Evolutionary conservation across 208 protist genomes (phyloP), one percentile per base, ranked within the genome.

Genomic region (Angomonas deanei): DNA sequence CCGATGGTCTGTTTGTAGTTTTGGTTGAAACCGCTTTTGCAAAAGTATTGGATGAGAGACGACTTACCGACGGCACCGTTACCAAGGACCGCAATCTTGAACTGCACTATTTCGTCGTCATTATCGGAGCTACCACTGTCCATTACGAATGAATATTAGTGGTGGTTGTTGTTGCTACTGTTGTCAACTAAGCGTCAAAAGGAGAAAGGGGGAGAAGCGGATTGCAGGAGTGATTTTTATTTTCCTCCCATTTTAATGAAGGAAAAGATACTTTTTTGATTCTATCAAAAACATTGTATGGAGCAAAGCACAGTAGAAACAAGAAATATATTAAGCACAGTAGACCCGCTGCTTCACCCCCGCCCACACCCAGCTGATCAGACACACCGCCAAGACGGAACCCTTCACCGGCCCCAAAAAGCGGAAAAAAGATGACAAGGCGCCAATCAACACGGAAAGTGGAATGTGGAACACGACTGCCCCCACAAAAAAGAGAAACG

Each of bases 1-100:
- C 97, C 97, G 38, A 98, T 93, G 2, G 97, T 98, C 64, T 97
- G 95, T 76, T 97, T 97, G 86, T 98, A 98, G 36, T 55, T 88
- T 32, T 75, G 62, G 6, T 50, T 73, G 67, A 98, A 98, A 36
- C 78, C 68, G 33, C 88, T 87, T 11, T 94, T 61, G 46, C 85
- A 95, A 64, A 95, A 97, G 30, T 91, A 79, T 11, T 70, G 80
- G 36, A 94, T 93, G 15, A 97, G 78, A 1, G 93, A 97, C 8
- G 93, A 97, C 75, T 98, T 98, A 10, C 96, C 93, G 0, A 96
- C 92, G 5, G 87, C 76, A n/a, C 86, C 84, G 61, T 96, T 80
- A 10, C 92, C 92, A 17, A 95, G 52, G 34, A 95, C 46, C 6
- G 86, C 55, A 0, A 96, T 76, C 42, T 93, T 93, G 66, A 86